phyloP scores from a whole-genome alignment of 1,139 yeast genomes.

The Candida mesenterica region DNA sequence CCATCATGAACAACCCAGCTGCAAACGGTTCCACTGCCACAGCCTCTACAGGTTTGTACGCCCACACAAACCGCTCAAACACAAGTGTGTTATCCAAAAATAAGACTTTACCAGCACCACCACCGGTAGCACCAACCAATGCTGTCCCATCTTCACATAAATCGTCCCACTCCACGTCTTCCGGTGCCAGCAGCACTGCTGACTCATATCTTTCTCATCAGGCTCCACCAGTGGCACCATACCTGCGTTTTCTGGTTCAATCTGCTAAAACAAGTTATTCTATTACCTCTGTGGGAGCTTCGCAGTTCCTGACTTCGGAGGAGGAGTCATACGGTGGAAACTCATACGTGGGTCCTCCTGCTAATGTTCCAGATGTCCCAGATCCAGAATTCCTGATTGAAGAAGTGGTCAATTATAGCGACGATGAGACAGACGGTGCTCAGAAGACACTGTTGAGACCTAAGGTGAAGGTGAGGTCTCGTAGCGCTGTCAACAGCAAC shows the following conservation, averaged over 20 bases:
- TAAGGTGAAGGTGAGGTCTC: conserved; percentile 1
- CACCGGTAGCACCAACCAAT: conserved; percentile 11
- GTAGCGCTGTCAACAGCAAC: not conserved
- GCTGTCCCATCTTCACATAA: conserved; percentile 1
- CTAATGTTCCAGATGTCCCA: conserved; percentile 6
- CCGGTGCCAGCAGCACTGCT: not conserved
- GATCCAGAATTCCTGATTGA: conserved; percentile 38
- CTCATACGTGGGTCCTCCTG: not conserved
- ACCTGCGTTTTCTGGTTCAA: conserved; percentile 15
- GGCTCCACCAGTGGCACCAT: conserved; percentile 11
- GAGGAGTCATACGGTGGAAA: conserved; percentile 6
- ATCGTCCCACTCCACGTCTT: not conserved
- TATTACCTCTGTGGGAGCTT: conserved; percentile 12
- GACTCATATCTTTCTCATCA: conserved; percentile 2
- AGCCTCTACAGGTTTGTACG: conserved; percentile 11
- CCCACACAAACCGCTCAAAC: conserved; percentile 15
- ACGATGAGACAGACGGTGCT: conserved; percentile 27
- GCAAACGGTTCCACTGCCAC: conserved; percentile 2
- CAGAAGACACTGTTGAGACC: conserved; percentile 9
- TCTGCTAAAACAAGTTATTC: conserved; percentile 19
- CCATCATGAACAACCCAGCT: too few relatives aligned
- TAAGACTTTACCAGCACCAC: conserved; percentile 34
- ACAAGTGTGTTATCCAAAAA: conserved; percentile 23
- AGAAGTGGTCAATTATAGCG: conserved; percentile 40
- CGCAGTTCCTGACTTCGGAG: conserved; percentile 17